Percentiles rank a stretch among this genome's conserved stretches.
phyloP scores from a whole-genome alignment of 345 rosid genomes.

The Pugionium dolabratum region DNA sequence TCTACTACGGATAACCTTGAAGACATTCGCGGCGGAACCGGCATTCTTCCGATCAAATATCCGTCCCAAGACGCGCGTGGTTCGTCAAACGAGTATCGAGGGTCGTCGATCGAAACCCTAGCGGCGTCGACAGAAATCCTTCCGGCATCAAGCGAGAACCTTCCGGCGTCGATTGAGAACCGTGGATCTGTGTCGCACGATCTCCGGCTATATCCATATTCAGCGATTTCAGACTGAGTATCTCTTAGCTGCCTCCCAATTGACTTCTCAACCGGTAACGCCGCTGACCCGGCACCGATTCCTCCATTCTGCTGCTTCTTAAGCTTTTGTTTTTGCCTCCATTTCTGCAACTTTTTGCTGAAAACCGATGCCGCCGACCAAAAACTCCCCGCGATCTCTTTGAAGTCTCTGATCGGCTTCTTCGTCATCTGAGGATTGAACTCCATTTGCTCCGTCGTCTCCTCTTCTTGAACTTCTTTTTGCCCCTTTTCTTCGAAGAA shows the following conservation, averaged over 20 bases:
- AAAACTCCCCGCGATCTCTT: slow-evolving; percentile 82
- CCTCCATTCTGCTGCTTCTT: slow-evolving; percentile 61
- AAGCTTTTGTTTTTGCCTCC: slow-evolving; percentile 93
- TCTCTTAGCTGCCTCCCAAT: slow-evolving; percentile 81
- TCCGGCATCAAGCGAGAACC: slow-evolving; percentile 72
- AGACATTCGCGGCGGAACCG: slow-evolving; percentile 69
- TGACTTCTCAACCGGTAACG: slow-evolving; percentile 94
- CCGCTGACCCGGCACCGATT: slow-evolving; percentile 51
- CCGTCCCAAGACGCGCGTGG: slow-evolving; percentile 99
- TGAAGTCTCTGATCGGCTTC: slow-evolving; percentile 62
- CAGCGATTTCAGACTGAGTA: slow-evolving; percentile 96
- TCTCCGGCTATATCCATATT: slow-evolving; percentile 87
- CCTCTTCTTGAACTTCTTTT: slow-evolving; percentile 52
- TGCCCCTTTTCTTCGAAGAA: slow-evolving; percentile 36
- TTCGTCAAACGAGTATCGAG: slow-evolving; percentile 88
- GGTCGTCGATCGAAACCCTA: slow-evolving; percentile 78
- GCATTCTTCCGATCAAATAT: slow-evolving; percentile 61
- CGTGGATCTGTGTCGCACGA: slow-evolving; percentile 99
- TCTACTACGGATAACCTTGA: slow-evolving; percentile 91
- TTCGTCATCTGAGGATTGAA: slow-evolving; percentile 70
- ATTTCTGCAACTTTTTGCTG: slow-evolving; percentile 91
- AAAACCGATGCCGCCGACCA: slow-evolving; percentile 98
- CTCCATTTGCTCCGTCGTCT: slow-evolving; percentile 77
- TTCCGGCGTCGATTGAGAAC: slow-evolving; percentile 67
- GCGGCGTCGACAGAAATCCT: slow-evolving; percentile 47